phyloP scores from a whole-genome alignment of 2,329 filamentous ascomycete species.

The Epichloe scottii region DNA sequence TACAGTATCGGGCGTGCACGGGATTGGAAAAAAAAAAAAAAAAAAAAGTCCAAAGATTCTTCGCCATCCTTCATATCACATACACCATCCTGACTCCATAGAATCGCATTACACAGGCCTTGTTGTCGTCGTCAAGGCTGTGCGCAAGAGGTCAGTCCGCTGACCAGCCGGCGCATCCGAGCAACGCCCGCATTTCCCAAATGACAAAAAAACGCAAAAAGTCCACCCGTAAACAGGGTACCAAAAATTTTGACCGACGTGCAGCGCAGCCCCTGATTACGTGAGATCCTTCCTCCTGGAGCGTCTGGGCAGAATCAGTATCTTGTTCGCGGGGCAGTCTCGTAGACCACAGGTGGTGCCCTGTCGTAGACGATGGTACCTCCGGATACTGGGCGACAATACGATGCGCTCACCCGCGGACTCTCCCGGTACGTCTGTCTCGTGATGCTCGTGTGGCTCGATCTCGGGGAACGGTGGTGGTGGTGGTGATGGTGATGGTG shows the following conservation, averaged over 20 bases:
- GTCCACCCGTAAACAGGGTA: neutral
- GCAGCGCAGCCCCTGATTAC: neutral
- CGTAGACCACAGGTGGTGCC: constrained; percentile 2
- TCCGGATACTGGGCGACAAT: constrained; percentile 8
- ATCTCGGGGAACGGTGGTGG: constrained; percentile 24
- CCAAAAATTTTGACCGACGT: neutral
- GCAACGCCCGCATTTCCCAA: neutral
- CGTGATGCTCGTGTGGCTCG: constrained; percentile 30
- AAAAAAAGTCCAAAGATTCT: neutral
- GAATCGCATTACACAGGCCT: neutral
- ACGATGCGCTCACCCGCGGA: constrained; percentile 28
- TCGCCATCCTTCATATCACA: neutral
- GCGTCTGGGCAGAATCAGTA: neutral
- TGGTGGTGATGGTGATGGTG: constrained; percentile 21
- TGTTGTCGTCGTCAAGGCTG: neutral
- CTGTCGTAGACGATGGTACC: constrained; percentile 28
- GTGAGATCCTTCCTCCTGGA: neutral
- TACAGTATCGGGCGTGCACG: too few relatives aligned
- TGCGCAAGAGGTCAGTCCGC: neutral
- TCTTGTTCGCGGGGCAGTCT: neutral
- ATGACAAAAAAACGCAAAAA: neutral
- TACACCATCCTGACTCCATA: neutral
- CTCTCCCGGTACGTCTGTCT: constrained; percentile 25
- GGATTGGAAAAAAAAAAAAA: neutral
- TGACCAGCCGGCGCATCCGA: neutral